A percentile compares a stretch with the other conserved stretches of the same genome.
Conservation (phyloP, 768 basidiomycete species). For the Tulasnella sp. region DNA sequence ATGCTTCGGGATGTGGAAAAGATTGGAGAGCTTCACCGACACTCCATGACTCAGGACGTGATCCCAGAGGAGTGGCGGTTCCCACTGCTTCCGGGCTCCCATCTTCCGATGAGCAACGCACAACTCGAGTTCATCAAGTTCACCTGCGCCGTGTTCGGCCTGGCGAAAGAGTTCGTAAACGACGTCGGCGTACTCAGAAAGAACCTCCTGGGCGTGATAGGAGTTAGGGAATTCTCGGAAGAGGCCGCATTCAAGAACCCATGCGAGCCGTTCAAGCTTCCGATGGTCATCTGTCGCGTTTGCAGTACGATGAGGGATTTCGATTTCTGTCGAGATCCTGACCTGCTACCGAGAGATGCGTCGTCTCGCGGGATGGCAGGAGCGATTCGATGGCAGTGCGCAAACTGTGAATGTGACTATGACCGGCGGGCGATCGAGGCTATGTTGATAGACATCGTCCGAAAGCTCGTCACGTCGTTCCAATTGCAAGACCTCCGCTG, state of each 20-base stretch:
- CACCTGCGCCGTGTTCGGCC: slow-evolving; percentile 63
- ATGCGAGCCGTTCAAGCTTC: slow-evolving; percentile 73
- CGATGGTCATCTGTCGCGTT: slow-evolving; percentile 77
- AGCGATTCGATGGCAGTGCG: slow-evolving; percentile 46
- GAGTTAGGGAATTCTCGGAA: slow-evolving; percentile 64
- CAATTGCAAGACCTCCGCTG: slow-evolving; percentile 87
- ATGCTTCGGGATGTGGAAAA: slow-evolving; percentile 56
- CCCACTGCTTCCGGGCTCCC: slow-evolving; percentile 77
- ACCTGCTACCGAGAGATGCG: slow-evolving; percentile 44
- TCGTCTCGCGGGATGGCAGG: slow-evolving; percentile 17
- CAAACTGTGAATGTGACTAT: slow-evolving; percentile 70
- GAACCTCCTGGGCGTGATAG: slow-evolving; percentile 78
- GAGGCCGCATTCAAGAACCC: slow-evolving; percentile 87
- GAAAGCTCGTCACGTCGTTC: slow-evolving; percentile 56
- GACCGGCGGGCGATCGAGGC: slow-evolving; percentile 84
- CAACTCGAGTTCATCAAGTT: slow-evolving; percentile 84
- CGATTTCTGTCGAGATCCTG: slow-evolving; percentile 89
- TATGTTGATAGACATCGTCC: slow-evolving; percentile 65
- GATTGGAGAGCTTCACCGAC: slow-evolving; percentile 42
- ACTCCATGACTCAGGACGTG: slow-evolving; percentile 41
- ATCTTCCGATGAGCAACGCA: slow-evolving; percentile 68
- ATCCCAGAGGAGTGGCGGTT: slow-evolving; percentile 54
- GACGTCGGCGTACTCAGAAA: slow-evolving; percentile 85
- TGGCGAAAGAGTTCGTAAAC: slow-evolving; percentile 69
- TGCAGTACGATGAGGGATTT: slow-evolving; percentile 83